phyloP scores from a whole-genome alignment of 2,329 filamentous ascomycete species.

The Dothideomycetes sp. region DNA sequence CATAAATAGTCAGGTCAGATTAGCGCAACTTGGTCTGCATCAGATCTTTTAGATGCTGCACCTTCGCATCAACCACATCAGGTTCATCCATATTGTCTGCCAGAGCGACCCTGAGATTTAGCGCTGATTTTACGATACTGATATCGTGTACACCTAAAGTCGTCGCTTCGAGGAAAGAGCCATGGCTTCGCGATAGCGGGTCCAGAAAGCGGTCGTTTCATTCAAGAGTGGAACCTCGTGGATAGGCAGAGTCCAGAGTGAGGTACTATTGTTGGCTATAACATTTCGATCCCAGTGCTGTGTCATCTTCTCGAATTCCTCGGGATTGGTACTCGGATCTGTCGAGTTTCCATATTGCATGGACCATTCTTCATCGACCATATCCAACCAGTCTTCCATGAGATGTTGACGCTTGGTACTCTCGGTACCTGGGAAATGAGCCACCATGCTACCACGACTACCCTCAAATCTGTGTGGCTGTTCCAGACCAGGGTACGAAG shows the following conservation, averaged over 20 bases:
- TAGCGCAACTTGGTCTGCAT: background rate
- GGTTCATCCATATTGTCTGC: constrained; percentile 1
- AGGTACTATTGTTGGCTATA: background rate
- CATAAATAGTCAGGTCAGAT: too few relatives aligned
- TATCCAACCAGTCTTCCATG: constrained; percentile 4
- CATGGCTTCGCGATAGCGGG: background rate
- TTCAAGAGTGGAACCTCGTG: background rate
- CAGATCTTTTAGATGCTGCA: background rate
- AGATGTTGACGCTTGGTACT: background rate
- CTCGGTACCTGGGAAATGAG: constrained; percentile 1
- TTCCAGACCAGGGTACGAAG: background rate
- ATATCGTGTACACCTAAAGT: background rate
- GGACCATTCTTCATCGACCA: constrained; percentile 1
- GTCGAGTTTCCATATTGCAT: background rate
- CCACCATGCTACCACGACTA: background rate
- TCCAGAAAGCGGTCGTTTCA: constrained; percentile 1
- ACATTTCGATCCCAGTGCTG: background rate
- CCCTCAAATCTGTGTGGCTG: background rate
- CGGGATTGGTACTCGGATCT: background rate
- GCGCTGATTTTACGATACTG: background rate
- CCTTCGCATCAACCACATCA: background rate
- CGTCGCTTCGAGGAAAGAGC: background rate
- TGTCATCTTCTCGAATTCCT: background rate
- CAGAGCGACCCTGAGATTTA: background rate
- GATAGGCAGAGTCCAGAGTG: background rate